phyloP scores from a whole-genome alignment of 164 flowering plant genomes.

The Aristolochia fimbriata region DNA sequence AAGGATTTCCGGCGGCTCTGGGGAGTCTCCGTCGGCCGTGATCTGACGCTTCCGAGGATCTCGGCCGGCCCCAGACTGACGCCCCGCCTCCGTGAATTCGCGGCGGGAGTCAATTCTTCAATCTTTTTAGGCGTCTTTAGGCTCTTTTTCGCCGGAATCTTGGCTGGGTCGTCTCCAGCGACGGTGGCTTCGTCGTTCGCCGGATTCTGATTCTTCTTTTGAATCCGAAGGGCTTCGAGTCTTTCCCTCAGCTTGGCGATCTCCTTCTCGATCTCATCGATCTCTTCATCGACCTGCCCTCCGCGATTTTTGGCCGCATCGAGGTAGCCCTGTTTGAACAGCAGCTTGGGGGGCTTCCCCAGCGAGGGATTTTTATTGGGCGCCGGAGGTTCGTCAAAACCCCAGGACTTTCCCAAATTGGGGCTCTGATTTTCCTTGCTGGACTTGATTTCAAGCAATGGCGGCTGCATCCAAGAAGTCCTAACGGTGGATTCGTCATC shows the following conservation, averaged over 20 bases:
- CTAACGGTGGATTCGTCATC: conserved; percentile 20
- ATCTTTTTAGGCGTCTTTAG: conserved; percentile 20
- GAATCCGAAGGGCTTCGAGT: conserved; percentile 45
- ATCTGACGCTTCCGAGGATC: conserved; percentile 24
- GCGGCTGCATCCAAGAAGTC: conserved; percentile 23
- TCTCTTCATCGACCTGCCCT: conserved; percentile 48
- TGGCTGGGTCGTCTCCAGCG: conserved; percentile 35
- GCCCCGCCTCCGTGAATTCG: conserved; percentile 28
- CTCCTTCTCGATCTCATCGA: conserved; percentile 56
- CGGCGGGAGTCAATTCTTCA: conserved; percentile 14
- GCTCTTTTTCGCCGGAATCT: conserved; percentile 46
- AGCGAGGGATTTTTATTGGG: conserved; percentile 21
- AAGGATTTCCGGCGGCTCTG: conserved; percentile 53
- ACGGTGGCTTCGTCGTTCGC: not conserved
- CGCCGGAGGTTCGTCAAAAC: conserved; percentile 17
- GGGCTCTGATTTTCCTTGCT: conserved; percentile 61
- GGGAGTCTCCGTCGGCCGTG: conserved; percentile 29
- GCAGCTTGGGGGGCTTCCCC: conserved; percentile 20
- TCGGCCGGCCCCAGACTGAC: conserved; percentile 36
- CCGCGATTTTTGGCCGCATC: conserved; percentile 9
- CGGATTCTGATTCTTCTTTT: conserved; percentile 9
- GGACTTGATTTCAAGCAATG: conserved; percentile 24
- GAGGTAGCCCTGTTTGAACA: conserved; percentile 13
- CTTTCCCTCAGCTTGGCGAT: conserved; percentile 38
- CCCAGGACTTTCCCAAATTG: conserved; percentile 15